A percentile compares a stretch with the other conserved stretches of the same genome.
Evolutionary conservation across 768 basidiomycete species (phyloP).

Genomic region (Leucocoprinus leucothites): DNA sequence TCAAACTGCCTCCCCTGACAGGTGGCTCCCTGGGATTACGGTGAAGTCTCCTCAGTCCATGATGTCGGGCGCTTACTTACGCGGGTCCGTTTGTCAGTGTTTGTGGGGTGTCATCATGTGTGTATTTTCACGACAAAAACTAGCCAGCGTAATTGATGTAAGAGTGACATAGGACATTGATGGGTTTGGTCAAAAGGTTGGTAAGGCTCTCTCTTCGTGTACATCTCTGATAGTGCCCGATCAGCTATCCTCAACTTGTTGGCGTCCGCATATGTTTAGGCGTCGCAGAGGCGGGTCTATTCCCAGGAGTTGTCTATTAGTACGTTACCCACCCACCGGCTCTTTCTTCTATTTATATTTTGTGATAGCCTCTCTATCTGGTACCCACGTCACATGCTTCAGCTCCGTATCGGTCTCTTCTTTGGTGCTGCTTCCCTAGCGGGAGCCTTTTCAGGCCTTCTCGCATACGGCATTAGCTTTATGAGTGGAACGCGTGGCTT

Average conservation of each 20-base stretch:
- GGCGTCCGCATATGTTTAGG: slow-evolving; percentile 59
- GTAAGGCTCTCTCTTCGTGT: not conserved
- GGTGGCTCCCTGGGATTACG: slow-evolving; percentile 67
- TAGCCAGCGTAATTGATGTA: not conserved
- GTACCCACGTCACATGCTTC: slow-evolving; percentile 64
- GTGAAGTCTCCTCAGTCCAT: slow-evolving; percentile 24
- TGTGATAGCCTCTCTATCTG: slow-evolving; percentile 54
- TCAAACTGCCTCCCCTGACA: slow-evolving; percentile 14
- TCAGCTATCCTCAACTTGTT: slow-evolving; percentile 60
- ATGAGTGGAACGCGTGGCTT: slow-evolving; percentile 45
- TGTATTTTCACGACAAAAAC: slow-evolving; percentile 14
- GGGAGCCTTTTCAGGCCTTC: slow-evolving; percentile 58
- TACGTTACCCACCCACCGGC: slow-evolving; percentile 23
- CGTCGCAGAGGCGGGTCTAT: slow-evolving; percentile 66
- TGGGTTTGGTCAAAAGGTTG: slow-evolving; percentile 68
- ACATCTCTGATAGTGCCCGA: not conserved
- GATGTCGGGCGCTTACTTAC: not conserved
- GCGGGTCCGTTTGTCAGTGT: slow-evolving; percentile 31
- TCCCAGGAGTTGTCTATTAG: slow-evolving; percentile 77
- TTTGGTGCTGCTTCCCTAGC: slow-evolving; percentile 63
- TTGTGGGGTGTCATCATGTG: slow-evolving; percentile 66
- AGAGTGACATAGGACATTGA: slow-evolving; percentile 43
- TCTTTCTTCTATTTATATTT: not conserved
- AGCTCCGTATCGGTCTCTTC: slow-evolving; percentile 60
- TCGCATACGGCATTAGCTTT: slow-evolving; percentile 54